A percentile compares a stretch with the other conserved stretches of the same genome.
Evolutionary conservation across 306 rosid species (phyloP).

Genomic region (Fragaria ananassa): DNA sequence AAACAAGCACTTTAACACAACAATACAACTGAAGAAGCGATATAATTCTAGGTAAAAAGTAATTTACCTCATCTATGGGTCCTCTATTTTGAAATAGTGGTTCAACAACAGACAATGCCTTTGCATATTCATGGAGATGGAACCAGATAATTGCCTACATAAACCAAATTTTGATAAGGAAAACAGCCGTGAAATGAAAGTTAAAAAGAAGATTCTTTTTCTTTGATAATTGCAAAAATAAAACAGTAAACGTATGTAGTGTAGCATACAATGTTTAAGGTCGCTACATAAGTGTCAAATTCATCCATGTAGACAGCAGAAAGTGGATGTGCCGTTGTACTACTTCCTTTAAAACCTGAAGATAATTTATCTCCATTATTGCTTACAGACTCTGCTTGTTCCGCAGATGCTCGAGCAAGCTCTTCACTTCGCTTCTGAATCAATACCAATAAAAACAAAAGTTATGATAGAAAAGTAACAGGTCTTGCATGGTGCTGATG

Average conservation of each 20-base stretch:
- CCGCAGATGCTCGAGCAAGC: conserved; percentile 62
- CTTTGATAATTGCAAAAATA: neutral
- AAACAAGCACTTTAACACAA: conserved; percentile 28
- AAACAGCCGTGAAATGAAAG: conserved; percentile 7
- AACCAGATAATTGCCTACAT: conserved; percentile 88
- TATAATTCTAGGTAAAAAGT: conserved; percentile 20
- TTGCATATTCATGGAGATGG: conserved; percentile 80
- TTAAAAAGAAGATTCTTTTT: neutral
- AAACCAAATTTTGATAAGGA: conserved; percentile 8
- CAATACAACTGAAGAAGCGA: conserved; percentile 17
- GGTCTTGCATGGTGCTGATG: conserved; percentile 2
- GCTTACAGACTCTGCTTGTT: conserved; percentile 55
- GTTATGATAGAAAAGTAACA: conserved; percentile 24
- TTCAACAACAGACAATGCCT: conserved; percentile 74
- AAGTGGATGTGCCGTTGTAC: conserved; percentile 37
- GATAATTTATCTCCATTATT: conserved; percentile 56
- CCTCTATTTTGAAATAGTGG: conserved; percentile 93
- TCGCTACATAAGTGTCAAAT: conserved; percentile 70
- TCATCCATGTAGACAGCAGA: conserved; percentile 69
- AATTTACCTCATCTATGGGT: conserved; percentile 81
- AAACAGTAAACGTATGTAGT: neutral
- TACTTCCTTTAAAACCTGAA: conserved; percentile 67
- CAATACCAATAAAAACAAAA: conserved; percentile 24
- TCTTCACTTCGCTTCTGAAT: conserved; percentile 68
- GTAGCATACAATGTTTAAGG: conserved; percentile 15